Base-by-base conservation (phyloP, 331 rosid species). In the Malus hybrid region DNA sequence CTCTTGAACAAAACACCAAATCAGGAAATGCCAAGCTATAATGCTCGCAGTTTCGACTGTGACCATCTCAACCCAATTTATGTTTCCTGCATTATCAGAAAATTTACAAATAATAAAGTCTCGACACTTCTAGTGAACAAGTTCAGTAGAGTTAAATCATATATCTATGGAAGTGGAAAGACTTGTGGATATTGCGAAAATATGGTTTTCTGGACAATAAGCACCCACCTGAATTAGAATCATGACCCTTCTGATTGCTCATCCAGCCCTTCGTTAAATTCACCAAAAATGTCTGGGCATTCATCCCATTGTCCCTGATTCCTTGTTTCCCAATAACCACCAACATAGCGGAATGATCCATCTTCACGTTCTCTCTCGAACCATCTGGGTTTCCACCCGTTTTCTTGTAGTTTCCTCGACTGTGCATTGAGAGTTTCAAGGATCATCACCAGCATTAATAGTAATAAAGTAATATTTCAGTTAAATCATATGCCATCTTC, bases 321-420 rank as follows among this genome's bases (percentile, higher is more conserved):
- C 74, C 89, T 84, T 4, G 96, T 86, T 83, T 93, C 97, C 98
- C 98, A 93, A 69, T 93, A 93, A 18, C 97, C 95, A 4, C 97
- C 97, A 11, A 75, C 71, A 65, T 87, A 91, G 52, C 77, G 86
- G 68, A 87, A 93, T 3, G 96, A 79, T 75, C 96, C 96, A 7
- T 86, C 82, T 82, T 84, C 94, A 10, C 83, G 82, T 55, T 86
- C 95, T 85, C 79, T 82, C 68, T 84, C 81, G 63, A 93, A 93
- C 98, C 98, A 93, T 77, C 81, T 88, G 34, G 98, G 96, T 76
- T 87, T 85, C 98, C 98, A 93, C 16, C 98, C 98, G 69, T 79
- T 86, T 78, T 91, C 98, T 93, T 93, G 98, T 46, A 93, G 58
- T 85, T 91, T 93, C 82, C 96, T 87, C 9, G 98, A 90, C 98